Evolutionary conservation across 768 basidiomycete genomes (phyloP).

Genomic region (Brasilioporus rufonigricans): DNA sequence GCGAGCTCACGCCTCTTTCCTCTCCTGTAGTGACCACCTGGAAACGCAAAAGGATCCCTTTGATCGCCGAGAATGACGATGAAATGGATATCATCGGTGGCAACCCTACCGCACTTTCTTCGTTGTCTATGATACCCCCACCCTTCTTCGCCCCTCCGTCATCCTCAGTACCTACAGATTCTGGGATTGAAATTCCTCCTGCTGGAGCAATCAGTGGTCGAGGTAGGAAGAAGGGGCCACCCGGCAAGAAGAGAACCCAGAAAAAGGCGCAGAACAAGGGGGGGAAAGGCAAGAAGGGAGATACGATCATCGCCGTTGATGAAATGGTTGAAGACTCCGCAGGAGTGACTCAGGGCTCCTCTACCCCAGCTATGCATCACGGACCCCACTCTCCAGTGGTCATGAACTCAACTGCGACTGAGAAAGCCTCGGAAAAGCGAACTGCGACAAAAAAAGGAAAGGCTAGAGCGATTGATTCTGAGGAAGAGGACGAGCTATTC

Average conservation of each 20-base stretch:
- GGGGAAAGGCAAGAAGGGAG: conserved; percentile 31
- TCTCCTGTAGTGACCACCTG: conserved; percentile 23
- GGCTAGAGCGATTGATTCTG: conserved; percentile 24
- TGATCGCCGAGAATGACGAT: conserved; percentile 8
- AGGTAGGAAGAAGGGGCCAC: conserved; percentile 7
- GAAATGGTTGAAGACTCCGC: conserved; percentile 5
- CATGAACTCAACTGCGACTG: conserved; percentile 9
- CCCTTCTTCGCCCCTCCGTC: conserved; percentile 50
- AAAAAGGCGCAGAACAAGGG: conserved; percentile 19
- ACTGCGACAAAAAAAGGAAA: conserved; percentile 28
- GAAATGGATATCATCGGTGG: conserved; percentile 13
- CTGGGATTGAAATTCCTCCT: conserved; percentile 28
- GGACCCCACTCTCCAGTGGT: background rate
- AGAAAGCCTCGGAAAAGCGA: conserved; percentile 19
- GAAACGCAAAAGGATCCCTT: conserved; percentile 27
- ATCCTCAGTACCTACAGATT: conserved; percentile 30
- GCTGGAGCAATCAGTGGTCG: background rate
- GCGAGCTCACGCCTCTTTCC: conserved; percentile 21
- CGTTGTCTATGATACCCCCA: conserved; percentile 31
- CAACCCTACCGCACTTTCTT: background rate
- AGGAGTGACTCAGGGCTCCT: conserved; percentile 1
- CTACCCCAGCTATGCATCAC: background rate
- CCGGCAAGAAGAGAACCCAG: conserved; percentile 24
- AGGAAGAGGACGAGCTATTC: conserved; percentile 24
- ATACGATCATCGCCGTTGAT: conserved; percentile 5